A percentile compares a stretch with the other conserved stretches of the same genome.
phyloP scores from a whole-genome alignment of 371 early-diverging fungal species.

The Dichotomocladium elegans region DNA sequence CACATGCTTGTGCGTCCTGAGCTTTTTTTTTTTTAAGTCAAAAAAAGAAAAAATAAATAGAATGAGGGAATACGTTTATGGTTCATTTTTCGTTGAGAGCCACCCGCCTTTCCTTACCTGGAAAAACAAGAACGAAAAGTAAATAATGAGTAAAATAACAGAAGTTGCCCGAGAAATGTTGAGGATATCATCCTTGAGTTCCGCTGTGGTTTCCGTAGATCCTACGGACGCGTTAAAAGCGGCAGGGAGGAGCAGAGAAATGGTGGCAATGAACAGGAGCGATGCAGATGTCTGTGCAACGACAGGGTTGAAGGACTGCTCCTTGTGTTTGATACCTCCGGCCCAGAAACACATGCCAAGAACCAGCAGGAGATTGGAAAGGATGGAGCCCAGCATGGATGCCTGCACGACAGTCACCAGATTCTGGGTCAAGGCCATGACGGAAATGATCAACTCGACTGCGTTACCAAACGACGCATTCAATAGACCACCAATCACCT shows the following conservation, averaged over 20 bases:
- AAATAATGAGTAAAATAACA: conserved; percentile 68
- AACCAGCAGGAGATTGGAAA: conserved; percentile 81
- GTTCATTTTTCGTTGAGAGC: no score
- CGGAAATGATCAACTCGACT: conserved; percentile 79
- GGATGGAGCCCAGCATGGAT: conserved; percentile 80
- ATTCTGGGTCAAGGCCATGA: conserved; percentile 73
- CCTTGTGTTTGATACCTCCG: conserved; percentile 66
- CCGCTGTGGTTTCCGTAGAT: conserved; percentile 9
- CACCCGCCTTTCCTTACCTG: no score
- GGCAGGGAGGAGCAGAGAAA: conserved; percentile 76
- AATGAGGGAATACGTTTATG: no score
- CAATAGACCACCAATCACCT: conserved; percentile 79
- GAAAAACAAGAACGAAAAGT: conserved; percentile 71
- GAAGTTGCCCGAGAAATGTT: conserved; percentile 68
- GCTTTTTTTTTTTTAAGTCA: no score
- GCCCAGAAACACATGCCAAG: conserved; percentile 75
- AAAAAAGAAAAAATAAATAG: no score
- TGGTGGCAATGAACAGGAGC: conserved; percentile 70
- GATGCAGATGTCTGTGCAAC: conserved; percentile 80
- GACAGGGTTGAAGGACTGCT: conserved; percentile 72
- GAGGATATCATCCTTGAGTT: conserved; percentile 40
- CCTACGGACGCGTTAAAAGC: conserved; percentile 57
- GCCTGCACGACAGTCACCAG: conserved; percentile 80
- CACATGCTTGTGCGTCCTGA: conserved; percentile 67
- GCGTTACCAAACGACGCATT: conserved; percentile 87